Conservation (phyloP, 1,139 yeast genomes). For the Hemisphaericaspora subhashii region DNA sequence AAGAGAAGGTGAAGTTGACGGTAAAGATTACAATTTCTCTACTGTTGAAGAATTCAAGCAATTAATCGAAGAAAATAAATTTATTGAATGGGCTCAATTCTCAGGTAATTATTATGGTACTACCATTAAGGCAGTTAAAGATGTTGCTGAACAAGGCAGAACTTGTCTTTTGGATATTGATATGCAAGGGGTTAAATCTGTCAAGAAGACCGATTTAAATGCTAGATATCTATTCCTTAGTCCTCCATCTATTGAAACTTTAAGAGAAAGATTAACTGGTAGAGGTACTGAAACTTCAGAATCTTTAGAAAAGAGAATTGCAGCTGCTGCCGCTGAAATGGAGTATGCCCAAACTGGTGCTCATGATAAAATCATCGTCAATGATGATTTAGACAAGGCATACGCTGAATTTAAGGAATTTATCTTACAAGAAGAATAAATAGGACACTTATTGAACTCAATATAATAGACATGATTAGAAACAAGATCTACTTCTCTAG, state of each 20-base stretch:
- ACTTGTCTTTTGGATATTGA: constrained; percentile 93
- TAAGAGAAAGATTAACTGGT: constrained; percentile 70
- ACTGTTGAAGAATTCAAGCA: constrained; percentile 76
- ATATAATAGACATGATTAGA: not conserved
- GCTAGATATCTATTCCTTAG: constrained; percentile 86
- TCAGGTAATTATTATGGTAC: constrained; percentile 98
- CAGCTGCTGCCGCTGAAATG: constrained; percentile 84
- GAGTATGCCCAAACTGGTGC: constrained; percentile 89
- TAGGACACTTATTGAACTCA: not conserved
- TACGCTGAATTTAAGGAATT: constrained; percentile 77
- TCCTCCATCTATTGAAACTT: constrained; percentile 85
- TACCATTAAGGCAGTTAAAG: constrained; percentile 78
- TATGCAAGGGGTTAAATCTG: constrained; percentile 97
- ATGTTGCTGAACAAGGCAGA: constrained; percentile 61
- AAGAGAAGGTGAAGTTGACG: constrained; percentile 87
- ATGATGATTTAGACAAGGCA: constrained; percentile 89
- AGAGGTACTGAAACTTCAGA: constrained; percentile 96
- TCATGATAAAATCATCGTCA: constrained; percentile 84
- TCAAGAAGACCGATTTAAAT: constrained; percentile 75
- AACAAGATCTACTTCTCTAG: too few species aligned
- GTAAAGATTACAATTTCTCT: constrained; percentile 84
- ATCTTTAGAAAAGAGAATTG: constrained; percentile 75
- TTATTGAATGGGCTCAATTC: constrained; percentile 97
- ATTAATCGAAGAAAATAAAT: constrained; percentile 70
- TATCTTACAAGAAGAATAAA: constrained; percentile 44